Percentiles rank a stretch among this genome's conserved stretches.
Evolutionary conservation across 2,329 filamentous ascomycete genomes (phyloP).

Genomic region (Sclerotinia borealis): DNA sequence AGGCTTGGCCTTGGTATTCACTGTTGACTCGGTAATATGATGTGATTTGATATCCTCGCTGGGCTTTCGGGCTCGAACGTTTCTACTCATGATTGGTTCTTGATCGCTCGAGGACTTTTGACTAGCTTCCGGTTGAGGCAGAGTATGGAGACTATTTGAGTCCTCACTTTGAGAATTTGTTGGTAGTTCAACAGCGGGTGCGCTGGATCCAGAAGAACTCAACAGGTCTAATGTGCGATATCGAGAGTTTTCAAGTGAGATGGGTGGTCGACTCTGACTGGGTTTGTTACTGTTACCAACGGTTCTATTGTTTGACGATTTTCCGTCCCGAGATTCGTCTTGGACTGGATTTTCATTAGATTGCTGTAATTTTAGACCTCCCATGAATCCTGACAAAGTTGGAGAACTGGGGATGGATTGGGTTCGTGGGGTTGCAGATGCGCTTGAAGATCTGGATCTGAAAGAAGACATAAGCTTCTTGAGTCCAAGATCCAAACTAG

Average conservation of each 20-base stretch:
- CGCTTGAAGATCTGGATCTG: conserved; percentile 11
- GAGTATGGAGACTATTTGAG: not conserved
- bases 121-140: not conserved
- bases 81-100: conserved; percentile 7
- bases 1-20: not conserved
- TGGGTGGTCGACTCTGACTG: conserved; percentile 5
- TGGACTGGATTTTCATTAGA: conserved; percentile 22
- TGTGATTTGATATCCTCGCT: not conserved
- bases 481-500: conserved; percentile 23
- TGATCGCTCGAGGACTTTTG: not conserved
- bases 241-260: conserved; percentile 5
- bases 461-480: conserved; percentile 19
- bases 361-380: conserved; percentile 29
- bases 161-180: not conserved
- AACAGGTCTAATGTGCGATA: conserved; percentile 2
- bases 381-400: conserved; percentile 24
- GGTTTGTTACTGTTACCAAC: not conserved
- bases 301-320: not conserved
- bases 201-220: not conserved
- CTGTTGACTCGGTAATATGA: not conserved
- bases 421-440: not conserved
- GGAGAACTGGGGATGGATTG: conserved; percentile 3
- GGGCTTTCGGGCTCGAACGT: not conserved
- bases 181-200: not conserved
- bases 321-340: conserved; percentile 11